Evolutionary conservation across 345 rosid species (phyloP), one percentile per base, ranked within the genome.

Genomic region (Eucalyptus brandiana): DNA sequence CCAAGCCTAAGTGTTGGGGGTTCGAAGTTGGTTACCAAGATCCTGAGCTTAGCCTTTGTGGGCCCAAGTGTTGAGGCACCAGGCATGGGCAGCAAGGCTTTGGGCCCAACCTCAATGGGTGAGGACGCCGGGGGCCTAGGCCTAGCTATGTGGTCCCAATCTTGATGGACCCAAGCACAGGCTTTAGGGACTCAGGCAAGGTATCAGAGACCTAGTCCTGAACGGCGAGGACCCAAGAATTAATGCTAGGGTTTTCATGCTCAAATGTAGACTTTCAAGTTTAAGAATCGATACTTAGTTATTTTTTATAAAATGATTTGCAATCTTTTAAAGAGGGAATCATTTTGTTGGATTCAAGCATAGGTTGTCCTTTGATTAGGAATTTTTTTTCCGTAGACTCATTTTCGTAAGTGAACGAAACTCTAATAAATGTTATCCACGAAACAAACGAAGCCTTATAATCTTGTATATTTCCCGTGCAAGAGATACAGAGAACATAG

Each of bases 1-100:
- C 0, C 13, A 0, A 0, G 14, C 30, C 30, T 0, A 5, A 3
- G 6, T 56, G 62, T 24, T 56, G 14, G 62, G 62, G 62, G 30
- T 56, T 12, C 6, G 6, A 56, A 3, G 6, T 56, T 9, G 30
- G 62, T 23, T 56, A 56, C 1, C 62, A 24, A 56, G 30, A 56
- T 56, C 30, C 0, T 0, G 0, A 56, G 30, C 3, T 56, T 56
- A 56, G 62, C 62, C 30, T 56, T 2, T 56, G 62, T 56, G 62
- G 62, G 9, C 62, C 62, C 30, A 56, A 56, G 6, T 56, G 6
- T 23, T 5, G 14, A 56, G 62, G 62, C 62, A 56, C 62, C 0
- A 56, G 6, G 30, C 6, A 56, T 56, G 30, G 30, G 14, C 62
- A 56, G 3, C 6, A 2, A 56, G 62, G 6, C 62, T 56, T 56